These are phyloP conservation scores for Claviceps quebecensis DNA, from an alignment of 2,329 filamentous ascomycete genomes.

Conservation along the genomic window DNA sequence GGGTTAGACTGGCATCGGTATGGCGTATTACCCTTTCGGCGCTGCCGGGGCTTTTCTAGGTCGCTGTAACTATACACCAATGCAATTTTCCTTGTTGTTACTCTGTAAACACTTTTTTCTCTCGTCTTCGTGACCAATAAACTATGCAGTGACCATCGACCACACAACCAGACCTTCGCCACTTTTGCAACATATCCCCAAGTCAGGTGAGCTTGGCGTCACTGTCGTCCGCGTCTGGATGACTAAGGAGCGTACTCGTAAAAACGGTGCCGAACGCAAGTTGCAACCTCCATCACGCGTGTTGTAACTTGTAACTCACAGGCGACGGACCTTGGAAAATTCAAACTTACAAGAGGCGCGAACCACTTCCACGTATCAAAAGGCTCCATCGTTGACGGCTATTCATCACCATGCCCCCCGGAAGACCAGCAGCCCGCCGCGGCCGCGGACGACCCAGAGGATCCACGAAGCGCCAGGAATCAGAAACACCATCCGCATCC, in stretches of 20 bases:
- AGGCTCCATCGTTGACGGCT: not conserved
- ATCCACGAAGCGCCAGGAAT: constrained; percentile 11
- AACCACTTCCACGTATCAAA: not conserved
- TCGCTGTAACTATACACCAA: constrained; percentile 51
- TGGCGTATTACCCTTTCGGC: constrained; percentile 31
- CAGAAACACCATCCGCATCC: constrained; percentile 12
- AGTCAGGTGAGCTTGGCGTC: not conserved
- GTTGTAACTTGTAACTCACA: not conserved
- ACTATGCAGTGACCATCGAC: too few species aligned
- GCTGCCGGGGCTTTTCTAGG: constrained; percentile 33
- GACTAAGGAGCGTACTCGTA: constrained; percentile 3
- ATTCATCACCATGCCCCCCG: constrained; percentile 27
- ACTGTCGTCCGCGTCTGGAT: not conserved
- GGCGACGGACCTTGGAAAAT: not conserved
- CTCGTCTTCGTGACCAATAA: not conserved
- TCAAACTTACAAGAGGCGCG: not conserved
- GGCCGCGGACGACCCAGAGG: constrained; percentile 23
- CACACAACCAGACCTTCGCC: too few species aligned
- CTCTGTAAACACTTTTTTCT: not conserved
- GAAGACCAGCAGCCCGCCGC: constrained; percentile 19
- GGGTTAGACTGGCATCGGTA: constrained; percentile 36
- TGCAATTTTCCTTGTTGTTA: constrained; percentile 36
- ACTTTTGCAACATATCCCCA: not conserved
- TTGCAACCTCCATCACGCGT: not conserved
- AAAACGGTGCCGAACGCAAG: not conserved